Evolutionary conservation across 495 filamentous ascomycete genomes (phyloP), one percentile per base, ranked within the genome.

Genomic region (Symbiotaphrina buchneri): DNA sequence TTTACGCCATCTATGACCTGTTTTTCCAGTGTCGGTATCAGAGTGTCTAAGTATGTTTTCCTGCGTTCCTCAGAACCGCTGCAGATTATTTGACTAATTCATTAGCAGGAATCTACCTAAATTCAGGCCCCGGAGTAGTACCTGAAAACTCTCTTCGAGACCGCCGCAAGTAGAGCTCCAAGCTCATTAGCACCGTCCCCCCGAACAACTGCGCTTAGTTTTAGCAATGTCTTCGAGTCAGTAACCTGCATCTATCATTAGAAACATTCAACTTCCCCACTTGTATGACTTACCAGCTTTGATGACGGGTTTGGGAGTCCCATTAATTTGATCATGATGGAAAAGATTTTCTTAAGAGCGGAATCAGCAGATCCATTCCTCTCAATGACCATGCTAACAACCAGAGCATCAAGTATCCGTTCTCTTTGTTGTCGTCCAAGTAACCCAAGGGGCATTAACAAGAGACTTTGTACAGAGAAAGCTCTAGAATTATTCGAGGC

Each of bases 241-340:
- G 20, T 32, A 21, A 20, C 28, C 34, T 36, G 21, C 11, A 16
- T 7, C 13, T 23, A 18, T 36, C 17, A 36, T 27, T 28, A 35
- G 17, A 10, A 3, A 17, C 3, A 10, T 6, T 10, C 13, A 10
- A n/a, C n/a, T 33, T 8, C 10, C 10, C 19, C 16, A 2, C 3
- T 15, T n/a, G 11, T 33, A 10, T 10, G 1, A 21, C 17, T 17
- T 32, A 23, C 28, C 16, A 36, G 18, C 28, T 15, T 34, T n/a
- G 34, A 19, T 5, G 34, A 30, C 8, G 34, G 19, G 20, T 36
- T 36, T 4, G 34, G 34, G 13, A 25, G 18, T 8, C 28, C 20
- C 27, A 32, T 36, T 3, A 36, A 20, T 13, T 36, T 36, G 8
- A 34, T 14, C 0, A 36, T 36, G 15, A 32, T 10, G 20, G 8